Evolutionary conservation across 345 rosid species (phyloP).

Genomic region (Corchorus capsularis): DNA sequence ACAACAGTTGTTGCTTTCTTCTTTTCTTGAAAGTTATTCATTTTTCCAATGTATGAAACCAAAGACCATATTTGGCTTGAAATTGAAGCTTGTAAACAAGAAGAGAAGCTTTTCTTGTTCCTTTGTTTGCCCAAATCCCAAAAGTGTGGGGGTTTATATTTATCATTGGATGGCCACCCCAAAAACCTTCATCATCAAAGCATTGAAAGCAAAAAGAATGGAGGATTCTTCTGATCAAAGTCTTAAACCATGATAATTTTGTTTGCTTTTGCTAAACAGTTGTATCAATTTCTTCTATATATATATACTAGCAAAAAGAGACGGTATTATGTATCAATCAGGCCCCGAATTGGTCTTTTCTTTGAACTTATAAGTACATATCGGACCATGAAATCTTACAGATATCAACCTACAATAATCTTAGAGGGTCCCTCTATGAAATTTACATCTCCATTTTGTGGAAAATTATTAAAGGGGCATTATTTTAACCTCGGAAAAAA

Average conservation of each 20-base stretch:
- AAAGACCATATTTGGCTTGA: conserved; percentile 16
- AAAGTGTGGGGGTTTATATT: background rate
- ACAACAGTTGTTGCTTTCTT: background rate
- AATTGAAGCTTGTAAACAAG: conserved; percentile 24
- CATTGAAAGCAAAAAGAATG: background rate
- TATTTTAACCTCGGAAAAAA: too few species aligned
- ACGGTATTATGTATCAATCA: background rate
- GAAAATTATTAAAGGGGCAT: too few species aligned
- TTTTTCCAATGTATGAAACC: conserved; percentile 4
- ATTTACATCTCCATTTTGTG: too few species aligned
- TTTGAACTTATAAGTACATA: too few species aligned
- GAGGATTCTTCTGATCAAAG: conserved; percentile 12
- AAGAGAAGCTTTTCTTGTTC: background rate
- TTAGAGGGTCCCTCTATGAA: too few species aligned
- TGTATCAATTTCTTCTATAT: background rate
- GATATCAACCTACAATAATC: too few species aligned
- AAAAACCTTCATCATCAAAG: background rate
- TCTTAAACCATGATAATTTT: conserved; percentile 8
- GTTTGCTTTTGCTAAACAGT: background rate
- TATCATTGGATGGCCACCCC: background rate
- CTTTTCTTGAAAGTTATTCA: background rate
- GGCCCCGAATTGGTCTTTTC: too few species aligned
- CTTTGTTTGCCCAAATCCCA: background rate
- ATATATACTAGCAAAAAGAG: background rate
- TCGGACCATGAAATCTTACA: too few species aligned